These are phyloP conservation scores for Dothistroma septosporum DNA, from an alignment of 2,329 filamentous ascomycete species.

Conservation along the genomic window DNA sequence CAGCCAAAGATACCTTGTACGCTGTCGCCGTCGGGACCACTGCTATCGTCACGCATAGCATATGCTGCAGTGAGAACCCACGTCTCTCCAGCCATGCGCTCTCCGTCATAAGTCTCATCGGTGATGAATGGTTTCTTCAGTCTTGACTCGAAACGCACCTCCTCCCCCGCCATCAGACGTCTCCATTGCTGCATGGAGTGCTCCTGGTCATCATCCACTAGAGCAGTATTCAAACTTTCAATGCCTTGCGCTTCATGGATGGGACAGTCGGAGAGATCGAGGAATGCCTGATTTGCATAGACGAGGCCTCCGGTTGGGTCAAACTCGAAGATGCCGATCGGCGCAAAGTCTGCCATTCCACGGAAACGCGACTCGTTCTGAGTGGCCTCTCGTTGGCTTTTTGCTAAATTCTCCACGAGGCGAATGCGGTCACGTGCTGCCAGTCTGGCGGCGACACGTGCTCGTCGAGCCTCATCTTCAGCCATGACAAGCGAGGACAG, in stretches of 20 bases:
- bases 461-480: conserved; percentile 17
- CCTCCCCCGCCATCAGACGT: conserved; percentile 17
- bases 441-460: conserved; percentile 11
- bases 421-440: conserved; percentile 16
- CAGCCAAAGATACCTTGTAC: conserved; percentile 36
- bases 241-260: conserved; percentile 6
- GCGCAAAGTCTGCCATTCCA: conserved; percentile 36
- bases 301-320: conserved; percentile 32
- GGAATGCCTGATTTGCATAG: conserved; percentile 39
- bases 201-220: conserved; percentile 14
- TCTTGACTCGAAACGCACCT: conserved; percentile 32
- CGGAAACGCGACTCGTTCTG: conserved; percentile 35
- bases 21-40: conserved; percentile 13
- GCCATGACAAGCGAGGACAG: conserved; percentile 32
- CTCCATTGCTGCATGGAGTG: conserved; percentile 11
- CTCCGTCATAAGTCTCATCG: conserved; percentile 13
- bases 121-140: conserved; percentile 15
- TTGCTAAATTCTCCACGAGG: conserved; percentile 23
- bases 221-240: conserved; percentile 4
- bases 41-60: conserved; percentile 1
- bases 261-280: conserved; percentile 27
- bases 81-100: conserved; percentile 17
- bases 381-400: conserved; percentile 22
- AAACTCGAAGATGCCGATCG: conserved; percentile 40
- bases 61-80: conserved; percentile 22